These are phyloP conservation scores for Annulohypoxylon stygium DNA, from an alignment of 495 filamentous ascomycete species.

Conservation along the genomic window DNA sequence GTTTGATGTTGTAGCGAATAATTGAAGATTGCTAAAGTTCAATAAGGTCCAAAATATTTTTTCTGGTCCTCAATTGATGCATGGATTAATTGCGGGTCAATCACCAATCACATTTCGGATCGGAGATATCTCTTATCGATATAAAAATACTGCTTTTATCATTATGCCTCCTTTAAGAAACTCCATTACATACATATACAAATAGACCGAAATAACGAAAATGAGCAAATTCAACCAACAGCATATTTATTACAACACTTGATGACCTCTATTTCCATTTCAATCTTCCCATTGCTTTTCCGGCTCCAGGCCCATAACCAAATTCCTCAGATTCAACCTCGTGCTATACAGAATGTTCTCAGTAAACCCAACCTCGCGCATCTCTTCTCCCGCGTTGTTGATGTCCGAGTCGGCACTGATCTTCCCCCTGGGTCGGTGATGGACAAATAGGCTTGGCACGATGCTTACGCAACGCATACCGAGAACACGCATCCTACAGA, in stretches of 20 bases:
- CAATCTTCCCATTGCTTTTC: constrained; percentile 36
- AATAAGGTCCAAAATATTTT: constrained; percentile 35
- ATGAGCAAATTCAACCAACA: not conserved
- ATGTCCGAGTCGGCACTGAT: constrained; percentile 62
- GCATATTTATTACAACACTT: not conserved
- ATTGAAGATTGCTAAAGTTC: constrained; percentile 11
- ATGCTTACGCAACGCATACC: constrained; percentile 58
- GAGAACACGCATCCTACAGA: constrained; percentile 54
- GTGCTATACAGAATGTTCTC: constrained; percentile 64
- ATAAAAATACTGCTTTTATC: not conserved
- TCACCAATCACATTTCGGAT: not conserved
- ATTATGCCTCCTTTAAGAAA: not conserved
- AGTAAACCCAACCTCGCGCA: constrained; percentile 57
- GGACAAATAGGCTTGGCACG: constrained; percentile 61
- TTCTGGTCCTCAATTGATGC: constrained; percentile 35
- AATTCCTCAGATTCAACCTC: constrained; percentile 56
- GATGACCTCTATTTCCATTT: constrained; percentile 11
- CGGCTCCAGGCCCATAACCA: constrained; percentile 29
- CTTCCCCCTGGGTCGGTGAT: constrained; percentile 58
- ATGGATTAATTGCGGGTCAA: constrained; percentile 23
- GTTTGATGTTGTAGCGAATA: not conserved
- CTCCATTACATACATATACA: not conserved
- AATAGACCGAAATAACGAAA: not conserved
- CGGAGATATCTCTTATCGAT: not conserved
- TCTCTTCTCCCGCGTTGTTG: constrained; percentile 41